Evolutionary conservation across 192 early-diverging fungal genomes (phyloP), one percentile per base, ranked within the genome.

Genomic region (Entomortierella chlamydospora): DNA sequence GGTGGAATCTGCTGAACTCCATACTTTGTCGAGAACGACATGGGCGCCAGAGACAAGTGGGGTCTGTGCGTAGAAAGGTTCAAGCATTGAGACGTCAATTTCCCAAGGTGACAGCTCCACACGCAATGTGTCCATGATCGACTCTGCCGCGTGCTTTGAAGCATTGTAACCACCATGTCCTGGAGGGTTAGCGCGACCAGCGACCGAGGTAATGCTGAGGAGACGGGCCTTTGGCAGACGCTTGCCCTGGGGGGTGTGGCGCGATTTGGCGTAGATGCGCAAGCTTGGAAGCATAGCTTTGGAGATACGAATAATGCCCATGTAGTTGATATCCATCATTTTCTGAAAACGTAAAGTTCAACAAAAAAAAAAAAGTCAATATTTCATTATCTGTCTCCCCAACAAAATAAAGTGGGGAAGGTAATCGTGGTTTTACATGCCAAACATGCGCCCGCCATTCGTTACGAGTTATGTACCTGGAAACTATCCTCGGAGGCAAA

Each of bases 281-380:
- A 84, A 45, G 37, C 63, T 79, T 28, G 83, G 83, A 26, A 84
- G 43, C 28, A 84, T 41, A 15, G 70, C 73, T 51, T 84, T 84
- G 26, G 76, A 67, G 43, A 82, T 84, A 57, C 73, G 72, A 33
- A 84, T 78, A 28, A 81, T 68, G 10, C 83, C 83, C 64, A 81
- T 84, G 55, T 73, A 84, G 72, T 84, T 84, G 51, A 82, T 68
- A 45, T 81, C 80, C 83, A 84, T 84, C 20, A 81, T 72, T 78
- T 78, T 81, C 76, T 78, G 52, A 25, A 26, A 33, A n/a, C 7
- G 18, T 25, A 8, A 26, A 26, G n/a, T 25, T 39, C 2, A 23
- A 41, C 6, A 26, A 54, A 41, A 68, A 57, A 59, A 70, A 60
- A 70, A 52, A 54, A 34, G 28, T 55, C 4, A 7, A 23, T 51